These are phyloP conservation scores for Penicillium sp. DNA, from an alignment of 2,329 filamentous ascomycete species.

Conservation along the genomic window DNA sequence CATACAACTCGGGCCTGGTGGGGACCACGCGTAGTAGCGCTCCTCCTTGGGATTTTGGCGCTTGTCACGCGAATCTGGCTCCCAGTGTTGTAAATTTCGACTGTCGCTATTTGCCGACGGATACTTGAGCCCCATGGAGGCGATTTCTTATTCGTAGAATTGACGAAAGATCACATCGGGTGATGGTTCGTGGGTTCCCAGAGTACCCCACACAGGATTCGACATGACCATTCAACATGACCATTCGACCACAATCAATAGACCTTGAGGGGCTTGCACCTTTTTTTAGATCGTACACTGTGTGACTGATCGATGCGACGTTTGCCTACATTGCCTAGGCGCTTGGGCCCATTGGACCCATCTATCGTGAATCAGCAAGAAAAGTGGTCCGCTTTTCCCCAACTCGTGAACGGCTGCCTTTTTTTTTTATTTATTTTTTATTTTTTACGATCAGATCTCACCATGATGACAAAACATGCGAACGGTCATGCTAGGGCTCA, in stretches of 20 bases:
- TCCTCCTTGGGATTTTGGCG: background rate
- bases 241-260: too few relatives aligned
- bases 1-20: background rate
- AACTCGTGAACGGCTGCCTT: constrained; percentile 10
- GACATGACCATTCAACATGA: too few relatives aligned
- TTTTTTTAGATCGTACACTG: background rate
- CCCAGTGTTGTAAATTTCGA: background rate
- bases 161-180: too few relatives aligned
- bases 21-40: background rate
- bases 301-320: background rate
- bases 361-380: background rate
- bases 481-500: constrained; percentile 8
- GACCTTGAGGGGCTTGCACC: background rate
- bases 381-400: constrained; percentile 8
- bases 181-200: too few relatives aligned
- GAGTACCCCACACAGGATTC: too few relatives aligned
- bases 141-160: too few relatives aligned
- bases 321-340: constrained; percentile 16
- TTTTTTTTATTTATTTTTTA: background rate
- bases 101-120: background rate
- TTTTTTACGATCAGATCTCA: constrained; percentile 7
- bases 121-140: background rate
- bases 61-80: background rate
- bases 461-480: background rate
- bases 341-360: constrained; percentile 12